Base-by-base conservation (phyloP, 2,329 filamentous ascomycete species). In the Ceratocystis diversiconidia region DNA sequence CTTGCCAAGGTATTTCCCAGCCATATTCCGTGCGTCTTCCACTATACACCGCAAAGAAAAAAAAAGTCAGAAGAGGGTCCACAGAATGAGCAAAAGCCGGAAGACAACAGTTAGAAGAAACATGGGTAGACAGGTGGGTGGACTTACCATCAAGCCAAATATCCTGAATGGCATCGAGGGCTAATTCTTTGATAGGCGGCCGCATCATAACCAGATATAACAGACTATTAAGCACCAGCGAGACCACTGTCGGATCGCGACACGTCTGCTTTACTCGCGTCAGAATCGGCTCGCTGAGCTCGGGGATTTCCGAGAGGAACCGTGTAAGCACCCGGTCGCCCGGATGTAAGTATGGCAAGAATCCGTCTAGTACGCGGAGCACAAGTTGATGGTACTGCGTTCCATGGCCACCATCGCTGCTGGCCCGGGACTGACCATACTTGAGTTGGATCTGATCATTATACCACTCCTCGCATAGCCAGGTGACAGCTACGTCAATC, bases 381-480 rank as follows among this genome's bases (percentile, higher is more conserved):
- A 85, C 85, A 82, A 89, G 95, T 72, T 84, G 84, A 67, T 90
- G 85, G 74, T 96, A 96, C 73, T 94, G 83, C 43, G 60, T 48
- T 52, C 65, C 81, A 41, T 48, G 60, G 32, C n/a, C 15, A 30
- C 7, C 4, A n/a, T 19, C 28, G 15, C 55, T 17, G 28, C 25
- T 32, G 12, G 25, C 17, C 4, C 15, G 10, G 5, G 12, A 3
- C 17, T 25, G 30, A 3, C 28, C 28, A 8, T 32, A 5, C 15
- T 59, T 32, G 28, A 32, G 17, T 19, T 57, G 36, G 59, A 59
- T 43, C 12, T 62, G 85, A 73, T 97, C 92, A 71, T 92, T 95
- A 75, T 96, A 97, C 92, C 94, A 99, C 76, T 99, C 94, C 74
- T 99, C 94, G 71, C 88, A 95, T 17, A 99, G 80, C 94, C 94